Base-by-base conservation (phyloP, 2,329 filamentous ascomycete genomes). In the Epichloe aotearoae region DNA sequence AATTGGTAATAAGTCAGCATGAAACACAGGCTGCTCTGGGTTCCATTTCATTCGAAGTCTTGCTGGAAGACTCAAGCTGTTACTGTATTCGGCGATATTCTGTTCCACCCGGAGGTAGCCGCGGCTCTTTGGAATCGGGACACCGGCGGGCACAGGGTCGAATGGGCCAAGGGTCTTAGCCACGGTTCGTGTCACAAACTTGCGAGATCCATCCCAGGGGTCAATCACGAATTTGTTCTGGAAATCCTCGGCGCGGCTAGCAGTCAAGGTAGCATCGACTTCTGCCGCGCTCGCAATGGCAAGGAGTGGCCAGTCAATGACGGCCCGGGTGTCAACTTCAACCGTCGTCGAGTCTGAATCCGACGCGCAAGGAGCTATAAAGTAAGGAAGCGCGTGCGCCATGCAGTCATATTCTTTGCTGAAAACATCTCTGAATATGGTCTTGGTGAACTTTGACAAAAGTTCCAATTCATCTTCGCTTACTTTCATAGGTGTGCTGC, bases 41-140 rank as follows among this genome's bases (percentile, higher is more conserved):
- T 79, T 72, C 69, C 84, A 85, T 0, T 61, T 61, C 63, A 38
- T 69, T 70, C 17, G 67, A 56, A 50, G 79, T 72, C 53, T 80
- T 68, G 58, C 56, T 20, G 81, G 84, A 5, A 74, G 72, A 67
- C 79, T 91, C 17, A 90, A 71, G 62, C 87, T 95, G 58, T 86
- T 77, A 48, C 84, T 89, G 66, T 93, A 97, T 57, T 90, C 83
- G 55, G 91, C 77, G 56, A 97, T 95, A 50, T 78, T 84, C 19
- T 73, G 67, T 11, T 71, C 68, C 1, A 59, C 52, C 49, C 63
- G 56, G 52, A 63, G 59, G 65, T 72, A 71, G 33, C 67, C 52
- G 44, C 72, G 62, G 65, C 78, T 65, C 64, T 62, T 58, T 54
- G 75, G 64, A 58, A 67, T 67, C 4, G 74, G 74, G 15, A 76